Conservation (phyloP, 1,284 basidiomycete genomes). For the Cryptococcus floricola region DNA sequence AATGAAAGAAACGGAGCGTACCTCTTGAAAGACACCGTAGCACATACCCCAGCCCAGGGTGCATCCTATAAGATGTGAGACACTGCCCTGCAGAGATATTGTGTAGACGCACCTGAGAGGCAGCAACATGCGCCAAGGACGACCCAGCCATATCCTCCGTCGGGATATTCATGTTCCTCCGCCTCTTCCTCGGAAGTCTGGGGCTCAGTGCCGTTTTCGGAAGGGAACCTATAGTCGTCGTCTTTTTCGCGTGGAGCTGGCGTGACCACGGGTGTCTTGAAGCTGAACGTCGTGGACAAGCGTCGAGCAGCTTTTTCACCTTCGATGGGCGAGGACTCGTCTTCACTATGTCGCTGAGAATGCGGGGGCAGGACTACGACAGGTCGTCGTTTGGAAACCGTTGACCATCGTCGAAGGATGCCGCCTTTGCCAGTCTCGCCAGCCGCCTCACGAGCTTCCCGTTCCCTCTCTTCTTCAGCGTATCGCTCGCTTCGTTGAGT, state of each 20-base stretch:
- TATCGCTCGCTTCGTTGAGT: slow-evolving; percentile 27
- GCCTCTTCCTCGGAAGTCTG: neutral
- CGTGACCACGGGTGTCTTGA: neutral
- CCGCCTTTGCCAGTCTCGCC: neutral
- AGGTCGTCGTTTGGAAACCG: neutral
- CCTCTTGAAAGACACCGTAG: slow-evolving; percentile 34
- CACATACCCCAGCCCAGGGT: slow-evolving; percentile 29
- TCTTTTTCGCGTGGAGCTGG: neutral
- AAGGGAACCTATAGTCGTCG: neutral
- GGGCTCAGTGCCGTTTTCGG: neutral
- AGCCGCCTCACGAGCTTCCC: slow-evolving; percentile 7
- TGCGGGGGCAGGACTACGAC: slow-evolving; percentile 3
- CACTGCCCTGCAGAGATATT: slow-evolving; percentile 10
- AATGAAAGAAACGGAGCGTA: slow-evolving; percentile 1
- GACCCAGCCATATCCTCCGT: slow-evolving; percentile 42
- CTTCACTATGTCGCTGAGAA: neutral
- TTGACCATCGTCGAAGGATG: neutral
- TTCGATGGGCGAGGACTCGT: slow-evolving; percentile 2
- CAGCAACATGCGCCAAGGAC: slow-evolving; percentile 29
- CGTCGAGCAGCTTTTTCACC: neutral
- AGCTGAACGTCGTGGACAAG: neutral
- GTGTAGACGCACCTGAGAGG: slow-evolving; percentile 27
- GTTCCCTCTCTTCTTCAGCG: slow-evolving; percentile 17
- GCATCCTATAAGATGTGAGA: neutral
- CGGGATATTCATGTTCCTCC: slow-evolving; percentile 25